Conservation (phyloP, 1,284 basidiomycete species). For the Rhizopogon parksii region DNA sequence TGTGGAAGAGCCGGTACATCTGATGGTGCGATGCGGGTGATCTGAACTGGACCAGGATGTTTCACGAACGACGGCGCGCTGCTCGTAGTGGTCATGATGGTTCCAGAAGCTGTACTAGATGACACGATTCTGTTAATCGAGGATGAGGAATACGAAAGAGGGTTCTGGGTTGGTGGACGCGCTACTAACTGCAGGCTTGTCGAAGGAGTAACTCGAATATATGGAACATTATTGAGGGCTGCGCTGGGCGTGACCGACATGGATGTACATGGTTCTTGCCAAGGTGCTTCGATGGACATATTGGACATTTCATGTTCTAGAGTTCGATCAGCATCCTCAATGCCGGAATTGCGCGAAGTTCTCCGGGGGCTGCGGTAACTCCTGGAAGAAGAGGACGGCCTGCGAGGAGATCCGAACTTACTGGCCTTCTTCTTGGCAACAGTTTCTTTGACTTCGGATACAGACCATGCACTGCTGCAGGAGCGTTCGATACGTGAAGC, state of each 20-base stretch:
- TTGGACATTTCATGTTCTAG: conserved; percentile 27
- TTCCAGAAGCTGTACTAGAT: conserved; percentile 71
- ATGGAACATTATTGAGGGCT: conserved; percentile 22
- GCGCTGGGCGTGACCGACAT: conserved; percentile 11
- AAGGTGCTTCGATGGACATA: conserved; percentile 30
- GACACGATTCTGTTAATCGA: conserved; percentile 78
- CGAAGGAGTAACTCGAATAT: conserved; percentile 25
- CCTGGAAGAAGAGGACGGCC: conserved; percentile 18
- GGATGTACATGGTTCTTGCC: conserved; percentile 20
- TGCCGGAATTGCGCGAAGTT: conserved; percentile 15
- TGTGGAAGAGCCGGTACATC: conserved; percentile 73
- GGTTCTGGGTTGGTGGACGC: conserved; percentile 13
- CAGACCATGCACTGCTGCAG: conserved; percentile 16
- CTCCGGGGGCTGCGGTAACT: conserved; percentile 23
- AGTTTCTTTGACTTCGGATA: conserved; percentile 13
- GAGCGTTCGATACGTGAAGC: conserved; percentile 20
- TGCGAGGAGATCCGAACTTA: conserved; percentile 23
- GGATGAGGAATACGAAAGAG: conserved; percentile 42
- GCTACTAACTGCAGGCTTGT: conserved; percentile 7
- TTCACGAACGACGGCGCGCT: conserved; percentile 78
- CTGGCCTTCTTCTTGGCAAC: conserved; percentile 17
- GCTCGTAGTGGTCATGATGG: conserved; percentile 54
- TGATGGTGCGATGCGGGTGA: conserved; percentile 71
- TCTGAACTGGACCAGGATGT: conserved; percentile 70
- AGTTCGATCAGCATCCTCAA: conserved; percentile 22